A percentile compares a stretch with the other conserved stretches of the same genome.
Conservation (phyloP, 2,329 filamentous ascomycete species). For the Allantophomopsis cytisporea region DNA sequence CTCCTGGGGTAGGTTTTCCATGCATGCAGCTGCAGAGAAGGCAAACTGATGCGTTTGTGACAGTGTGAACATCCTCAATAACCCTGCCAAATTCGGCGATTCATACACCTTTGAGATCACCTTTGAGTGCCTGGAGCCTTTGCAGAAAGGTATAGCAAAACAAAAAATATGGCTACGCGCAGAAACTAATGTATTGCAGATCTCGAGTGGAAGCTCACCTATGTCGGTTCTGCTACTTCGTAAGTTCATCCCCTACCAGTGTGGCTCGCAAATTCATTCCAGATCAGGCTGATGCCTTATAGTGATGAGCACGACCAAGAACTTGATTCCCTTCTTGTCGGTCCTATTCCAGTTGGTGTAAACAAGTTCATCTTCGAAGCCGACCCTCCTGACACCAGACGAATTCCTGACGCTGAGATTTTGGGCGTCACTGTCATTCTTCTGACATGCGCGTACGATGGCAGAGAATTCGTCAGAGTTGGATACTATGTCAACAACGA, state of each 20-base stretch:
- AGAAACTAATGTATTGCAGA: conserved; percentile 35
- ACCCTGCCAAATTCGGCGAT: conserved; percentile 86
- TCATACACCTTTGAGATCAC: conserved; percentile 97
- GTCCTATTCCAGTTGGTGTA: conserved; percentile 91
- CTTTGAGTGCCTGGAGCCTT: conserved; percentile 88
- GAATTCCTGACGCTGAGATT: conserved; percentile 90
- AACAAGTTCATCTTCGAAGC: conserved; percentile 99
- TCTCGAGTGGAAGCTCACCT: conserved; percentile 98
- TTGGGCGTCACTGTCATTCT: conserved; percentile 95
- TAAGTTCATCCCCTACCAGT: conserved; percentile 32
- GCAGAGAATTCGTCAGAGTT: conserved; percentile 91
- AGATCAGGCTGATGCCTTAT: conserved; percentile 13
- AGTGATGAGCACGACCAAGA: conserved; percentile 97
- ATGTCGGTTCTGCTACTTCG: conserved; percentile 96
- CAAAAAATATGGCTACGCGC: conserved; percentile 1
- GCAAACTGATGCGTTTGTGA: neutral
- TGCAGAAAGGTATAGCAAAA: conserved; percentile 64
- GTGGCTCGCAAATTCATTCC: conserved; percentile 1
- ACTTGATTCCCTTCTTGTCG: conserved; percentile 90
- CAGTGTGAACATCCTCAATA: conserved; percentile 87
- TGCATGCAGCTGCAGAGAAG: neutral
- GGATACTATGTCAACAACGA: conserved; percentile 99
- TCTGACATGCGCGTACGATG: conserved; percentile 91
- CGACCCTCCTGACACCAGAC: conserved; percentile 76
- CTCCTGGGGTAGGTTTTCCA: conserved; percentile 38